phyloP scores from a whole-genome alignment of 225 moss, liverwort and hornwort species.

The Rhytidiadelphus loreus region DNA sequence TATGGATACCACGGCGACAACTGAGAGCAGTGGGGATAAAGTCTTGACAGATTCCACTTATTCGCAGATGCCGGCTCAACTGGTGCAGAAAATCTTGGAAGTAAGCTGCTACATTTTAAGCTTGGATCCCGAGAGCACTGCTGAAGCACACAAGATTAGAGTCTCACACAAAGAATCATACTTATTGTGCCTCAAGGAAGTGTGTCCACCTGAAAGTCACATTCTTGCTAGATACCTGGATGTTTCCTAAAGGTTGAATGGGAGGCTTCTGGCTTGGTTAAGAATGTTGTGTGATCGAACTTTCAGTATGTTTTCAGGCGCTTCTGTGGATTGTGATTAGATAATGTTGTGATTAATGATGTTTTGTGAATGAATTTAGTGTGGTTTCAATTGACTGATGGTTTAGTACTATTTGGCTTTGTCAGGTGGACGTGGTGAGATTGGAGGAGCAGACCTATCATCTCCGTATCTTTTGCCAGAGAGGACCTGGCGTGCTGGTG shows the following conservation, averaged over 20 bases:
- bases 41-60: neutral
- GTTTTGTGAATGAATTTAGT: neutral
- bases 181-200: neutral
- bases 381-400: neutral
- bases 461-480: conserved; percentile 83
- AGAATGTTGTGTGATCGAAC: no score
- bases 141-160: neutral
- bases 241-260: neutral
- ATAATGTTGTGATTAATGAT: neutral
- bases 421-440: conserved; percentile 84
- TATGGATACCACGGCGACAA: neutral
- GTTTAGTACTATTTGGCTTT: neutral
- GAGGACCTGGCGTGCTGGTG: conserved; percentile 85
- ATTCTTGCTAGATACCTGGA: neutral
- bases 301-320: neutral
- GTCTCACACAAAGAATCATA: neutral
- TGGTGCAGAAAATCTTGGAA: conserved; percentile 64
- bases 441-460: conserved; percentile 92
- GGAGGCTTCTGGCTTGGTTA: neutral
- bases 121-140: neutral
- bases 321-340: neutral
- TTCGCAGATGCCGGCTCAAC: neutral
- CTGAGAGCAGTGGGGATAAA: conserved; percentile 11
- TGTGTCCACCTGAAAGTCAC: neutral
- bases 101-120: conserved; percentile 15